phyloP scores from a whole-genome alignment of 352 stramenopile genomes.

The Phytophthora fragariae region DNA sequence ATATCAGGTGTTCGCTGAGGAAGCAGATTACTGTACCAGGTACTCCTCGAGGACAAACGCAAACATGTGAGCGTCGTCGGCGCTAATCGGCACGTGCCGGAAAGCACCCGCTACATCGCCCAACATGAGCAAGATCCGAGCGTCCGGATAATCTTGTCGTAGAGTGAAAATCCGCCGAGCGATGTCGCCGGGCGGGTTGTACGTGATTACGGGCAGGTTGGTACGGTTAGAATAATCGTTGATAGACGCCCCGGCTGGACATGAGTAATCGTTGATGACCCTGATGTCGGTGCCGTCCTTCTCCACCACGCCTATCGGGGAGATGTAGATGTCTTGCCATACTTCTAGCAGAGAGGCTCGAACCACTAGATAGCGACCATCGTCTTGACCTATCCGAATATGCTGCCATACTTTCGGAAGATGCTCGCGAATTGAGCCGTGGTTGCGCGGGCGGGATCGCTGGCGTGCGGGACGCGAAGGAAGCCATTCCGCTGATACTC shows the following conservation, averaged over 20 bases:
- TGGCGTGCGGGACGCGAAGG: not conserved
- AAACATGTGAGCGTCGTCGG: not conserved
- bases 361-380: not conserved
- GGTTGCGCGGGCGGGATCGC: not conserved
- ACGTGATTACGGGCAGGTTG: not conserved
- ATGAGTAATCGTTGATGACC: not conserved
- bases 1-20: too few species aligned
- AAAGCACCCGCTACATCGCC: not conserved
- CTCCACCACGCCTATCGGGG: not conserved
- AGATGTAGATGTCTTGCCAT: not conserved
- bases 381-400: not conserved
- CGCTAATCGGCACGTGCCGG: not conserved
- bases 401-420: not conserved
- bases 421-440: not conserved
- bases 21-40: too few species aligned
- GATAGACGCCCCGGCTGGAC: not conserved
- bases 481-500: not conserved
- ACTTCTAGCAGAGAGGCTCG: not conserved
- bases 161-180: not conserved
- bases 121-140: not conserved
- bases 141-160: not conserved
- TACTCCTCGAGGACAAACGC: not conserved
- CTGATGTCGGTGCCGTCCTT: not conserved
- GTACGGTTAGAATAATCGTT: not conserved
- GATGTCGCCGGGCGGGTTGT: not conserved